These are phyloP conservation scores for Neurospora hispaniola DNA, from an alignment of 495 filamentous ascomycete genomes.

Conservation along the genomic window DNA sequence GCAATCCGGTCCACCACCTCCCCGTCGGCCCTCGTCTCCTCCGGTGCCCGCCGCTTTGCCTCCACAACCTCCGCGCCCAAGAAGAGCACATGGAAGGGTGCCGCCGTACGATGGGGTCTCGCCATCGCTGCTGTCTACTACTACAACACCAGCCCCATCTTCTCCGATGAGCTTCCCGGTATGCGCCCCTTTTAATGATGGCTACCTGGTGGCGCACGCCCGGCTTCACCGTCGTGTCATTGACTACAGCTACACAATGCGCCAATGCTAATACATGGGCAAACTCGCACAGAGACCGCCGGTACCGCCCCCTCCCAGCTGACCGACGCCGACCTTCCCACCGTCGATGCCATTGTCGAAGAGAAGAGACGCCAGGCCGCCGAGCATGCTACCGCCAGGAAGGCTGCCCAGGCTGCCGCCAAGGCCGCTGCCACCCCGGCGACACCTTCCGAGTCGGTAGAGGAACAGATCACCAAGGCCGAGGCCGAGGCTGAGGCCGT, in stretches of 20 bases:
- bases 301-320: conserved; percentile 28
- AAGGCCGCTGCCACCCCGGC: conserved; percentile 13
- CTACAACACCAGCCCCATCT: conserved; percentile 80
- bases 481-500: conserved; percentile 6
- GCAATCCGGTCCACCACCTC: conserved; percentile 23
- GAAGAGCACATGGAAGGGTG: conserved; percentile 76
- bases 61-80: conserved; percentile 58
- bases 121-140: conserved; percentile 77
- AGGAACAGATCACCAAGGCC: not conserved
- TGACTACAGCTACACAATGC: not conserved
- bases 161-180: conserved; percentile 76
- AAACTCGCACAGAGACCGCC: conserved; percentile 6
- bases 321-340: conserved; percentile 36
- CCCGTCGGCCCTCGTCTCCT: conserved; percentile 5
- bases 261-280: not conserved
- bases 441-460: not conserved
- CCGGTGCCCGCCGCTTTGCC: conserved; percentile 49
- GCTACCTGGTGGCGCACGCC: not conserved
- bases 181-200: conserved; percentile 19
- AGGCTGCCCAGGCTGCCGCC: conserved; percentile 18
- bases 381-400: conserved; percentile 8
- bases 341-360: conserved; percentile 39
- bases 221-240: conserved; percentile 13
- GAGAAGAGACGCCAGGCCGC: conserved; percentile 37
- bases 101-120: conserved; percentile 58